A percentile compares a stretch with the other conserved stretches of the same genome.
Evolutionary conservation across 495 filamentous ascomycete species (phyloP).

Genomic region (Podospora appendiculata): DNA sequence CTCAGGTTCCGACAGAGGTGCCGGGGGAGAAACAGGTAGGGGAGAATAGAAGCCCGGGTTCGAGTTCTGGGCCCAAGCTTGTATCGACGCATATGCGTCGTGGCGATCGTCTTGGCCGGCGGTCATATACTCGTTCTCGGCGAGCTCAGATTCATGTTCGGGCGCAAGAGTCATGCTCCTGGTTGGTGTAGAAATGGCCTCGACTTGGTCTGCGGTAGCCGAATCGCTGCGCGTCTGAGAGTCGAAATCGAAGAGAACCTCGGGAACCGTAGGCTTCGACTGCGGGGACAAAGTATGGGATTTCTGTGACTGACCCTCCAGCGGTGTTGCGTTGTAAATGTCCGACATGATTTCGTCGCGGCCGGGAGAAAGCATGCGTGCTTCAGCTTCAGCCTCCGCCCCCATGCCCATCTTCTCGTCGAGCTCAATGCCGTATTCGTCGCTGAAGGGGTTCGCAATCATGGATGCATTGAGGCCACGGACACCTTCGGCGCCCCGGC

Average conservation of each 20-base stretch:
- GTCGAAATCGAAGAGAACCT: conserved; percentile 26
- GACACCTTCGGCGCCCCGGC: conserved; percentile 36
- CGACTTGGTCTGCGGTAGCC: conserved; percentile 1
- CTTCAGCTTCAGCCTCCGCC: conserved; percentile 16
- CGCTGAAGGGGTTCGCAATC: conserved; percentile 52
- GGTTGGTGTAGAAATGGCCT: not conserved
- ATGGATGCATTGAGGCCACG: conserved; percentile 45
- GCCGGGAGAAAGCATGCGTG: conserved; percentile 27
- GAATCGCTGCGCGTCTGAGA: conserved; percentile 10
- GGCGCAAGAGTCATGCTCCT: conserved; percentile 19
- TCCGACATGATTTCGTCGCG: conserved; percentile 41
- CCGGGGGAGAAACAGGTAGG: conserved; percentile 31
- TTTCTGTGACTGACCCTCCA: conserved; percentile 12
- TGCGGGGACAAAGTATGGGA: conserved; percentile 15
- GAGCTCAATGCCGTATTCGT: conserved; percentile 45
- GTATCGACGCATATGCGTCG: conserved; percentile 42
- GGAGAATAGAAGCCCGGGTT: conserved; percentile 44
- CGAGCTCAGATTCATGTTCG: conserved; percentile 33
- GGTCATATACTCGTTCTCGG: conserved; percentile 37
- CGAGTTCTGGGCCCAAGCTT: conserved; percentile 45
- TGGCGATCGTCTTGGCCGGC: conserved; percentile 31
- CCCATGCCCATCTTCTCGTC: conserved; percentile 28
- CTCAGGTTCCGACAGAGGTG: conserved; percentile 34
- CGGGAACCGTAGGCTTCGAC: conserved; percentile 7
- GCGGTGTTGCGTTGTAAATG: conserved; percentile 45